phyloP scores from a whole-genome alignment of 73 alveolate genomes.

The Tetrahymena borealis region DNA sequence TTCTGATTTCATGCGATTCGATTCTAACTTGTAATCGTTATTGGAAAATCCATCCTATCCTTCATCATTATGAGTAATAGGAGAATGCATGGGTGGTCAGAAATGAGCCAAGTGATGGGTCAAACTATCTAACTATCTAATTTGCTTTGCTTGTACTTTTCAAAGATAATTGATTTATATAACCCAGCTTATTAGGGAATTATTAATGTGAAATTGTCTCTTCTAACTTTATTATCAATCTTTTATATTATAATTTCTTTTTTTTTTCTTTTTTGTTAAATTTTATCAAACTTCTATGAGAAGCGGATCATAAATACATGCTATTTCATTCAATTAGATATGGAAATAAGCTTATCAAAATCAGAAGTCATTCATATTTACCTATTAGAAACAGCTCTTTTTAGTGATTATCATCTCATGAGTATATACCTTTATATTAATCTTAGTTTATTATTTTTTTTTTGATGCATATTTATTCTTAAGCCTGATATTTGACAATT shows the following conservation, averaged over 20 bases:
- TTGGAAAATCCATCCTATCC: conserved; percentile 1
- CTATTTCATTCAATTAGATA: too few species aligned
- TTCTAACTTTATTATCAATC: background rate
- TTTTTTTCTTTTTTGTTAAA: background rate
- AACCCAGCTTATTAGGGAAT: background rate
- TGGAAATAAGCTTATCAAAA: too few species aligned
- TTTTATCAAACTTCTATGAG: background rate
- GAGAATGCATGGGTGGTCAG: background rate
- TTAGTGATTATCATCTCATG: too few species aligned
- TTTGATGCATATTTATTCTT: too few species aligned
- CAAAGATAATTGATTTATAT: background rate
- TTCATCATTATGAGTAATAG: background rate
- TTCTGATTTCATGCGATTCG: background rate
- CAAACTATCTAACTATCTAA: too few species aligned
- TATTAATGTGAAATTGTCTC: background rate
- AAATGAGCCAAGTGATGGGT: background rate
- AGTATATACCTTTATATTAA: too few species aligned
- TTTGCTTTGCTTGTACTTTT: background rate
- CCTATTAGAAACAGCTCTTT: too few species aligned
- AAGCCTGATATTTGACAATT: too few species aligned
- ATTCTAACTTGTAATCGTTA: background rate
- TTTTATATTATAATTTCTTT: background rate
- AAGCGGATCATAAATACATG: too few species aligned
- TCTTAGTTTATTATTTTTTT: too few species aligned
- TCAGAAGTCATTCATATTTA: too few species aligned